Evolutionary conservation across 2,329 filamentous ascomycete species (phyloP).

Genomic region (Monosporascus sp.): DNA sequence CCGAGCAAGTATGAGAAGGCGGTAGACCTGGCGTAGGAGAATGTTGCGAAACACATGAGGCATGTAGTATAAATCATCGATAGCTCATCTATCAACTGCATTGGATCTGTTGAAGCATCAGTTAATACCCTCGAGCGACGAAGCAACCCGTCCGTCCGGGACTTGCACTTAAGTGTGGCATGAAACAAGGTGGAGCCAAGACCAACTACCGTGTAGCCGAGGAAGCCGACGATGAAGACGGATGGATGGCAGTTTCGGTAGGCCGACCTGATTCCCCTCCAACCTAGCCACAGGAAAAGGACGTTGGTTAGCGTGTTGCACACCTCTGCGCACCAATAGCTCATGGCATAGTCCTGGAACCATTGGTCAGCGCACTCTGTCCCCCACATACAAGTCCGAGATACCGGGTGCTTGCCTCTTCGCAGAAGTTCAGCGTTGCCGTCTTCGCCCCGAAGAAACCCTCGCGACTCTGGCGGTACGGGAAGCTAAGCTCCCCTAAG

Average conservation of each 20-base stretch:
- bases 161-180: conserved; percentile 49
- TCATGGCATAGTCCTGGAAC: conserved; percentile 58
- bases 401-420: conserved; percentile 52
- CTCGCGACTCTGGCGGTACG: conserved; percentile 26
- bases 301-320: conserved; percentile 78
- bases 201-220: conserved; percentile 50
- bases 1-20: conserved; percentile 50
- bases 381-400: neutral
- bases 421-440: conserved; percentile 73
- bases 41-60: conserved; percentile 59
- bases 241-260: conserved; percentile 64
- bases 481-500: conserved; percentile 19
- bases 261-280: conserved; percentile 71
- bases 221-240: conserved; percentile 65
- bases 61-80: conserved; percentile 58
- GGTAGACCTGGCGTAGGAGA: conserved; percentile 60
- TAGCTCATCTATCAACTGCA: conserved; percentile 56
- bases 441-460: conserved; percentile 68
- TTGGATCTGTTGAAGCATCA: conserved; percentile 38
- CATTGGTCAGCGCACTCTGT: conserved; percentile 5
- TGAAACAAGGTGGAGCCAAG: conserved; percentile 54
- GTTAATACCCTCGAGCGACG: neutral
- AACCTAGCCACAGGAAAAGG: conserved; percentile 73
- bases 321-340: conserved; percentile 69
- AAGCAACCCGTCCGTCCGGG: conserved; percentile 1